A percentile compares a stretch with the other conserved stretches of the same genome.
Conservation (phyloP, 2,329 filamentous ascomycete species). For the Talaromyces piceae region DNA sequence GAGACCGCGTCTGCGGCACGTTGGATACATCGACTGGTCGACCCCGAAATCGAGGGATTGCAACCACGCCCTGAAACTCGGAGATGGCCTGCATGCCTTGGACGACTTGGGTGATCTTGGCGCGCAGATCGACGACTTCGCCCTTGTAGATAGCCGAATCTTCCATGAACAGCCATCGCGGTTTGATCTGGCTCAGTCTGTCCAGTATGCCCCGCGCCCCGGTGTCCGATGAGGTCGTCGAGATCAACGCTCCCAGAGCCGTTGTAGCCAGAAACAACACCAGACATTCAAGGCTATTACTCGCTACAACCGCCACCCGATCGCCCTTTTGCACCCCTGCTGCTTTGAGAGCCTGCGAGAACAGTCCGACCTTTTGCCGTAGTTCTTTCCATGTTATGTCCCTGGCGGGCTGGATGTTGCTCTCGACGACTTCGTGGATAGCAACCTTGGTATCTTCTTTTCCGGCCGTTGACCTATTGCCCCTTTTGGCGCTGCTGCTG, state of each 20-base stretch:
- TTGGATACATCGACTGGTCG: slow-evolving; percentile 51
- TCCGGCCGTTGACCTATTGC: slow-evolving; percentile 44
- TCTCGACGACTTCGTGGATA: slow-evolving; percentile 54
- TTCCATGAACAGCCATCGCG: slow-evolving; percentile 72
- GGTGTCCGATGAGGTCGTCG: slow-evolving; percentile 74
- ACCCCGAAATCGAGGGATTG: slow-evolving; percentile 56
- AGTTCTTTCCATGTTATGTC: slow-evolving; percentile 62
- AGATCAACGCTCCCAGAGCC: slow-evolving; percentile 68
- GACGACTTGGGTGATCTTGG: slow-evolving; percentile 63
- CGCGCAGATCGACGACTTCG: slow-evolving; percentile 61
- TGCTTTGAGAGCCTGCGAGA: slow-evolving; percentile 60
- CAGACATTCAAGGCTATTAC: slow-evolving; percentile 68
- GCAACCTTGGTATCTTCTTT: slow-evolving; percentile 69
- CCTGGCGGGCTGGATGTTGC: slow-evolving; percentile 22
- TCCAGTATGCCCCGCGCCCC: slow-evolving; percentile 71
- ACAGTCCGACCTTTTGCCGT: slow-evolving; percentile 48
- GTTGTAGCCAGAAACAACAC: slow-evolving; percentile 62
- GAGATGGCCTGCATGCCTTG: slow-evolving; percentile 53
- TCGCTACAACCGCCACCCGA: slow-evolving; percentile 65
- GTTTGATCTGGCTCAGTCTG: slow-evolving; percentile 64
- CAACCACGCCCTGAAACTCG: slow-evolving; percentile 58
- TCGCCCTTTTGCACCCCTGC: slow-evolving; percentile 64
- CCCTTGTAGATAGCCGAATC: slow-evolving; percentile 75
- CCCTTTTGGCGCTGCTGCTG: slow-evolving; percentile 31
- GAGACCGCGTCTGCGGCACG: slow-evolving; percentile 40